These are phyloP conservation scores for Boletus edulis DNA, from an alignment of 768 basidiomycete genomes.

Conservation along the genomic window DNA sequence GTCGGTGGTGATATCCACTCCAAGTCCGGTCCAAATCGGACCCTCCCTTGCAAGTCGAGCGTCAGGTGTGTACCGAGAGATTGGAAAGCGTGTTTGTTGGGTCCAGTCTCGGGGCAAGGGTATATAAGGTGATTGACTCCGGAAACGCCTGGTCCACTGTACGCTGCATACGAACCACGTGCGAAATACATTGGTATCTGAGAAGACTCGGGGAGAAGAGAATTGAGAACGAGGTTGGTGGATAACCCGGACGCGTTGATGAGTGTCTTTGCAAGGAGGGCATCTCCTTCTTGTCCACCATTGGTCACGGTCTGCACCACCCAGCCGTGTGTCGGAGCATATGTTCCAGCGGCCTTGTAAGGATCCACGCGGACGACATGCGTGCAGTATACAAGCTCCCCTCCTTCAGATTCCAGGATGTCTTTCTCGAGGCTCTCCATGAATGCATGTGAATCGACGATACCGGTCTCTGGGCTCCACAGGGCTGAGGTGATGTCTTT, in stretches of 20 bases:
- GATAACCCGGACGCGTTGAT: conserved; percentile 85
- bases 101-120: conserved; percentile 75
- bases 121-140: conserved; percentile 80
- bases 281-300: conserved; percentile 48
- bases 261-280: conserved; percentile 69
- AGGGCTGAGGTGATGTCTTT: conserved; percentile 67
- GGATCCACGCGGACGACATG: conserved; percentile 85
- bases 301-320: conserved; percentile 77
- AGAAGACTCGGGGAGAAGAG: conserved; percentile 52
- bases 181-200: conserved; percentile 78
- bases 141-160: conserved; percentile 73
- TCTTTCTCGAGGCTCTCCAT: conserved; percentile 85
- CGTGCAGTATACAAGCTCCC: conserved; percentile 75
- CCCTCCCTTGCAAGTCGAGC: conserved; percentile 77
- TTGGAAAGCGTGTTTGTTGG: conserved; percentile 63
- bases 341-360: conserved; percentile 29
- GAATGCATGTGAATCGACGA: conserved; percentile 81
- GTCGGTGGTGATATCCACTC: conserved; percentile 73
- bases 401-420: conserved; percentile 64
- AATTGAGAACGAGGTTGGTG: conserved; percentile 67
- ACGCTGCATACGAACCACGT: conserved; percentile 85
- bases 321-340: conserved; percentile 59
- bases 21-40: conserved; percentile 91
- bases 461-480: conserved; percentile 85
- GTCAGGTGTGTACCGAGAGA: conserved; percentile 92